Base-by-base conservation (phyloP, 805 yeast species). In the Starmerella sp. region DNA sequence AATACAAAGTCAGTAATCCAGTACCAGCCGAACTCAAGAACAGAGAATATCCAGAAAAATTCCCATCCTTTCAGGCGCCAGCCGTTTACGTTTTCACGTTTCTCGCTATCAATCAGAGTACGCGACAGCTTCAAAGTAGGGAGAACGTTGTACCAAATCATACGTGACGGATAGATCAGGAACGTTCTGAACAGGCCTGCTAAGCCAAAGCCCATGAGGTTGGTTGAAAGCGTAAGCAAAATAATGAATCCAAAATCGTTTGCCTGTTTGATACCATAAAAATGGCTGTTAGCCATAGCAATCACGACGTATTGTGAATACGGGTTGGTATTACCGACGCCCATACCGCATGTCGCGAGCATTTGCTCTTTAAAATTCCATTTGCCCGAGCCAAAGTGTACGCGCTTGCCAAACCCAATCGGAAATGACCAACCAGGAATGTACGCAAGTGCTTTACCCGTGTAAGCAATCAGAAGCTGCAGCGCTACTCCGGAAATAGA, bases 1-100 rank as follows among this genome's bases (percentile, higher is more conserved):
- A 82, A 83, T 28, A 84, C 70, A 64, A 73, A 83, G 53, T 82
- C 84, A 3, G 89, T 88, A 61, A 84, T 68, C 80, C 84, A 82
- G 63, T 79, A 79, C 77, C 82, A 83, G 5, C 74, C 59, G 61
- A 81, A 81, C 17, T 61, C 51, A 49, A 77, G 71, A 3, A 72
- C 72, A 53, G 78, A 72, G 4, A 71, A 73, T 39, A 70, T 54
- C 42, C 73, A 59, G 68, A 82, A 82, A 60, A 80, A 76, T 53
- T 66, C 69, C 60, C 73, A 75, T 53, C 82, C 72, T 5, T 79
- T 69, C 43, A 81, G 71, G 36, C 65, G 74, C 87, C 87, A 82
- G 3, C 86, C 85, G 62, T 78, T 73, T 32, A 79, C 75, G 28
- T 39, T 53, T 22, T 53, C 55, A 4, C 55, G 44, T 29, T 35